Conservation (phyloP, 805 yeast species). For the Candida tammaniensis region DNA sequence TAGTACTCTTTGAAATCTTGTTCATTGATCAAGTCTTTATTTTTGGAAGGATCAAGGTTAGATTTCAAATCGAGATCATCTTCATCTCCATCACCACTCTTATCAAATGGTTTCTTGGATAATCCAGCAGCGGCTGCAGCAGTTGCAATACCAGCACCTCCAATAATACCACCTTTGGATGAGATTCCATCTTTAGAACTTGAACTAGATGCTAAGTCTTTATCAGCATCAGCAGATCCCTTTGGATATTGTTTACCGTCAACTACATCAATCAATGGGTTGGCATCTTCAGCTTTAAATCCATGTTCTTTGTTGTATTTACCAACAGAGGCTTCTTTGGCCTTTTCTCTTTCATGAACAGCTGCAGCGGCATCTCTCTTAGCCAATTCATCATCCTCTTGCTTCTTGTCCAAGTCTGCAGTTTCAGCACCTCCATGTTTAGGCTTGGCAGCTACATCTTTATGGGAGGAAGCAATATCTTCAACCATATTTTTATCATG, state of each 20-base stretch:
- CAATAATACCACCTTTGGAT: slow-evolving; percentile 3
- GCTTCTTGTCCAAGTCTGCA: slow-evolving; percentile 1
- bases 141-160: slow-evolving; percentile 12
- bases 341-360: slow-evolving; percentile 9
- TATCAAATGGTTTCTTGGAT: slow-evolving; percentile 7
- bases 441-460: slow-evolving; percentile 5
- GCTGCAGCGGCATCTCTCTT: too few relatives aligned
- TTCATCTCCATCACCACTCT: slow-evolving; percentile 5
- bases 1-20: slow-evolving; percentile 4
- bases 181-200: background rate
- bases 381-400: slow-evolving; percentile 2
- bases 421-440: slow-evolving; percentile 1
- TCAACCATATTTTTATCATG: slow-evolving; percentile 8
- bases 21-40: too few relatives aligned
- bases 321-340: slow-evolving; percentile 21
- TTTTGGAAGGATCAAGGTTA: too few relatives aligned
- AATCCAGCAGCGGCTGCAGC: slow-evolving; percentile 12
- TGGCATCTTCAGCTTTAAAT: background rate
- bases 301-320: slow-evolving; percentile 27
- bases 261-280: slow-evolving; percentile 1
- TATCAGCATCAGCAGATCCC: slow-evolving; percentile 1
- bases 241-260: too few relatives aligned
- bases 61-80: slow-evolving; percentile 2
- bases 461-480: slow-evolving; percentile 6
- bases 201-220: background rate